phyloP scores from a whole-genome alignment of 495 filamentous ascomycete genomes.

The Xylaria sp. region DNA sequence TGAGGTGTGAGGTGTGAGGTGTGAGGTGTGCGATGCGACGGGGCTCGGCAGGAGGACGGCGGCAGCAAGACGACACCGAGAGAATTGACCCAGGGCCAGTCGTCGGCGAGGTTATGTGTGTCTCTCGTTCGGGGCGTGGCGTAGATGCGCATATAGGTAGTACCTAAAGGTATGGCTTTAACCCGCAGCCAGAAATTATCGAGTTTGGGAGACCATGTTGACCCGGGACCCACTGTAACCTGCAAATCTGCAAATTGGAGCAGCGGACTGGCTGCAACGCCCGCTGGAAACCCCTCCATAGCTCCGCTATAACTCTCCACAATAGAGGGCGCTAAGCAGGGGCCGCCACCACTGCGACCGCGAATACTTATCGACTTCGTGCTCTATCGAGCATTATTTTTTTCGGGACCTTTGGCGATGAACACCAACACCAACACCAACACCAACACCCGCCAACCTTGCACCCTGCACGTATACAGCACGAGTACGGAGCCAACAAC shows the following conservation, averaged over 20 bases:
- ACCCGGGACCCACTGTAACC: conserved; percentile 30
- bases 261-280: not conserved
- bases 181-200: conserved; percentile 19
- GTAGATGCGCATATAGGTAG: not conserved
- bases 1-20: too few species aligned
- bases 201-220: conserved; percentile 31
- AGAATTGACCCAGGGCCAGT: not conserved
- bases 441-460: not conserved
- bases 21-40: too few species aligned
- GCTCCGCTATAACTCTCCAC: not conserved
- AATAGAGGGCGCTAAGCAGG: conserved; percentile 14
- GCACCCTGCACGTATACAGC: not conserved
- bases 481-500: not conserved
- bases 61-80: not conserved
- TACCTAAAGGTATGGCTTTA: too few species aligned
- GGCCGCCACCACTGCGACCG: not conserved
- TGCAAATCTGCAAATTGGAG: conserved; percentile 13
- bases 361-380: not conserved
- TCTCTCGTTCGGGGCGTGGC: not conserved
- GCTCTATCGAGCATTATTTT: conserved; percentile 7
- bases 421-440: too few species aligned
- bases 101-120: not conserved
- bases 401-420: not conserved
- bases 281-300: not conserved
- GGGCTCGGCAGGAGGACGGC: not conserved